These are phyloP conservation scores for Mycena maculata DNA, from an alignment of 768 basidiomycete species.

Conservation along the genomic window DNA sequence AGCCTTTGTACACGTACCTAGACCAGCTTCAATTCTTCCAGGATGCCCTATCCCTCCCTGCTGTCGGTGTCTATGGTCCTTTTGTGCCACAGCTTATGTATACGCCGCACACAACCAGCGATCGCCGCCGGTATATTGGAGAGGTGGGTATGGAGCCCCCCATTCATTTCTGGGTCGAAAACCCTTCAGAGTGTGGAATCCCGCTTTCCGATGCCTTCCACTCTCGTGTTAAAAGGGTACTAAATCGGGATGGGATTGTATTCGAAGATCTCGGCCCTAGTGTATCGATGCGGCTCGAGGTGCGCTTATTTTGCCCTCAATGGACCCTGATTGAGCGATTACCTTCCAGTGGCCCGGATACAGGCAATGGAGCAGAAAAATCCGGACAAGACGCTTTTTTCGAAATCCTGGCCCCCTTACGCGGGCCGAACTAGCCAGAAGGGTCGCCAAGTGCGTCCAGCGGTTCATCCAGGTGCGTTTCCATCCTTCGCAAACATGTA, in stretches of 20 bases:
- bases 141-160: slow-evolving; percentile 73
- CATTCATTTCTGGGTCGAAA: slow-evolving; percentile 69
- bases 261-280: slow-evolving; percentile 82
- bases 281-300: slow-evolving; percentile 83
- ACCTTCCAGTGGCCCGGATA: slow-evolving; percentile 81
- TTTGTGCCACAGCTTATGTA: slow-evolving; percentile 81
- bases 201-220: slow-evolving; percentile 72
- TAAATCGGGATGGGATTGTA: slow-evolving; percentile 70
- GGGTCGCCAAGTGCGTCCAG: slow-evolving; percentile 79
- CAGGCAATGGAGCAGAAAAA: slow-evolving; percentile 81
- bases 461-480: slow-evolving; percentile 71
- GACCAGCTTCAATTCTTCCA: slow-evolving; percentile 60
- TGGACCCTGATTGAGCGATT: slow-evolving; percentile 13
- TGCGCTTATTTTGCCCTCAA: slow-evolving; percentile 42
- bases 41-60: slow-evolving; percentile 52
- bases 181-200: slow-evolving; percentile 70
- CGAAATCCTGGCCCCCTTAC: slow-evolving; percentile 83
- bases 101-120: slow-evolving; percentile 81
- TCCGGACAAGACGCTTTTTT: slow-evolving; percentile 86
- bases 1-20: slow-evolving; percentile 51
- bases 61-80: slow-evolving; percentile 49
- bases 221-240: slow-evolving; percentile 66
- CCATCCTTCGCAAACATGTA: slow-evolving; percentile 1
- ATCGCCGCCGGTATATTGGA: slow-evolving; percentile 80
- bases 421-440: slow-evolving; percentile 79